phyloP scores from a whole-genome alignment of 495 filamentous ascomycete genomes.

The Apodospora peruviana region DNA sequence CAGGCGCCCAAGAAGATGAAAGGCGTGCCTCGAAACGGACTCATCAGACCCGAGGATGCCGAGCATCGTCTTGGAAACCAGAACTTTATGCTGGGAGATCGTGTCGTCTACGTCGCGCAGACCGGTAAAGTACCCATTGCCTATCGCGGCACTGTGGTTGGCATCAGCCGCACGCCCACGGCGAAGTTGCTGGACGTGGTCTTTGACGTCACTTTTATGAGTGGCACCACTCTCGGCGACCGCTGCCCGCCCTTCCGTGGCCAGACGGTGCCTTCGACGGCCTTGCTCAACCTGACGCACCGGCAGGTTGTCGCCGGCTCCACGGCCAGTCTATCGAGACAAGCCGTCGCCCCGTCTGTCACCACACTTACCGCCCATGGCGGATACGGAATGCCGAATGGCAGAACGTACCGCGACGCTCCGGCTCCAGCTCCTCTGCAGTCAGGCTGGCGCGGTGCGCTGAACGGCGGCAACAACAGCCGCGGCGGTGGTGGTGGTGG shows the following conservation, averaged over 20 bases:
- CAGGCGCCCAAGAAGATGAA: conserved; percentile 52
- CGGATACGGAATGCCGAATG: conserved; percentile 55
- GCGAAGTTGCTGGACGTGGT: conserved; percentile 83
- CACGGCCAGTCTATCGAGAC: conserved; percentile 57
- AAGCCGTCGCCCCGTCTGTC: conserved; percentile 48
- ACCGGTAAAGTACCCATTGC: conserved; percentile 94
- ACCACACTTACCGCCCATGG: conserved; percentile 53
- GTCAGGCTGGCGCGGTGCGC: conserved; percentile 67
- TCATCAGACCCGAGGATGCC: conserved; percentile 87
- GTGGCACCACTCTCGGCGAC: conserved; percentile 80
- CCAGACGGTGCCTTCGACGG: conserved; percentile 76
- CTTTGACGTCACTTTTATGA: conserved; percentile 94
- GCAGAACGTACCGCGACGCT: conserved; percentile 65
- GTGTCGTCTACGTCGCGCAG: conserved; percentile 86
- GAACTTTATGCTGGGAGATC: conserved; percentile 77
- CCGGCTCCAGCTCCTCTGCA: conserved; percentile 60
- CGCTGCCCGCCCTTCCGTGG: conserved; percentile 95
- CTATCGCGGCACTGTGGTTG: conserved; percentile 84
- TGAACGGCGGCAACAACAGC: conserved; percentile 32
- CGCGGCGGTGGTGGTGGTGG: conserved; percentile 31
- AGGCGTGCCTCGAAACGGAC: conserved; percentile 74
- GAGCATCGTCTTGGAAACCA: conserved; percentile 87
- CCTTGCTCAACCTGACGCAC: conserved; percentile 81
- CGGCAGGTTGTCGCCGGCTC: conserved; percentile 74
- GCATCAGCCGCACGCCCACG: conserved; percentile 77